These are phyloP conservation scores for Cryptococcus sp. DNA, from an alignment of 1,284 basidiomycete genomes.

Conservation along the genomic window DNA sequence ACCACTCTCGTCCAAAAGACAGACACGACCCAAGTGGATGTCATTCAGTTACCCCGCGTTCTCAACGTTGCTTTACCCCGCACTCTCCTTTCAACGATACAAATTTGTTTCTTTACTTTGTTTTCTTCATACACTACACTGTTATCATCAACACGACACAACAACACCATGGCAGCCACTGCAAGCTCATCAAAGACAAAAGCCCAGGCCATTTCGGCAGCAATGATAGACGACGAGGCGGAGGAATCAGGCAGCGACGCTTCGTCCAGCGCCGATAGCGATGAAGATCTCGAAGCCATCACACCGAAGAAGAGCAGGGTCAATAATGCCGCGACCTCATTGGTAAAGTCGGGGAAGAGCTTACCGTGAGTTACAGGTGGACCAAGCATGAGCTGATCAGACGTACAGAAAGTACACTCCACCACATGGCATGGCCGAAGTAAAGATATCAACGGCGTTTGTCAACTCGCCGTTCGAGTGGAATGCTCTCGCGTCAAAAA, in stretches of 20 bases:
- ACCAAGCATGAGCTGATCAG: background rate
- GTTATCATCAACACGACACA: too few species aligned
- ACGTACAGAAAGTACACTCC: slow-evolving; percentile 39
- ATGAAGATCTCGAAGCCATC: slow-evolving; percentile 33
- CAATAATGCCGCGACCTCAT: background rate
- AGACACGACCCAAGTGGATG: background rate
- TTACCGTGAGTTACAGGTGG: slow-evolving; percentile 16
- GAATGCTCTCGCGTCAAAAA: slow-evolving; percentile 35
- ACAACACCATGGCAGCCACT: too few species aligned
- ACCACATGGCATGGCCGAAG: slow-evolving; percentile 41
- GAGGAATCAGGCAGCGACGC: background rate
- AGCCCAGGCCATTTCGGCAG: too few species aligned
- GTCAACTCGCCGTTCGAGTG: slow-evolving; percentile 45
- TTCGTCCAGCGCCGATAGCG: slow-evolving; percentile 20
- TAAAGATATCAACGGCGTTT: slow-evolving; percentile 29
- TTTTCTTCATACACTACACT: too few species aligned
- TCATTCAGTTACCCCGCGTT: slow-evolving; percentile 10
- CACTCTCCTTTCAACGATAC: background rate
- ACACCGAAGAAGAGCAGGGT: slow-evolving; percentile 17
- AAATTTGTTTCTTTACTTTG: background rate
- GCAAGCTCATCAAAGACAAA: too few species aligned
- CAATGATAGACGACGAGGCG: background rate
- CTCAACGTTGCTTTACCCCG: slow-evolving; percentile 7
- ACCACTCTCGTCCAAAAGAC: background rate
- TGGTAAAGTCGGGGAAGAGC: slow-evolving; percentile 3